A percentile compares a stretch with the other conserved stretches of the same genome.
phyloP scores from a whole-genome alignment of 1,139 yeast genomes.

The Kluyveromyces sp. region DNA sequence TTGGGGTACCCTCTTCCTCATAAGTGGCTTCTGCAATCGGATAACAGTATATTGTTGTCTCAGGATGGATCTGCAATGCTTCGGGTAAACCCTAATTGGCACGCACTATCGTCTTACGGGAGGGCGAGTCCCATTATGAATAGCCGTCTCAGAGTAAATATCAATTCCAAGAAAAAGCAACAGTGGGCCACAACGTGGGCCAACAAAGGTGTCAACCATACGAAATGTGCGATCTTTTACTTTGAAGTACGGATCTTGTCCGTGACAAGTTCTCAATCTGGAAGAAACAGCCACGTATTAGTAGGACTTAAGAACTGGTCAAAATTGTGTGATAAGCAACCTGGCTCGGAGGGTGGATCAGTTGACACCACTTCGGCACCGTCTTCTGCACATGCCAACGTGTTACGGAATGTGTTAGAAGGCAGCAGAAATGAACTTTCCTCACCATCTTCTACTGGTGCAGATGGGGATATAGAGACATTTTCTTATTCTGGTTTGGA shows the following conservation, averaged over 20 bases:
- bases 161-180: conserved; percentile 23
- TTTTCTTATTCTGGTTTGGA: conserved; percentile 57
- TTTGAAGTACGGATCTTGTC: conserved; percentile 43
- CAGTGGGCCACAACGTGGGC: conserved; percentile 39
- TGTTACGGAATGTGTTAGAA: conserved; percentile 11
- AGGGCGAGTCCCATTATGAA: conserved; percentile 20
- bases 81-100: conserved; percentile 31
- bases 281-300: conserved; percentile 36
- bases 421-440: conserved; percentile 7
- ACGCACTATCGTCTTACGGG: conserved; percentile 31
- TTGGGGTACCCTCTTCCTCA: conserved; percentile 34
- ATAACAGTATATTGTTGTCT: conserved; percentile 30
- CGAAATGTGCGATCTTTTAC: conserved; percentile 46
- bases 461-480: conserved; percentile 30
- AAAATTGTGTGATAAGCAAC: conserved; percentile 9
- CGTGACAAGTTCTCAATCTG: conserved; percentile 34
- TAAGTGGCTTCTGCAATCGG: conserved; percentile 32
- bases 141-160: conserved; percentile 19
- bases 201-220: conserved; percentile 37
- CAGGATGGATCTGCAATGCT: conserved; percentile 28
- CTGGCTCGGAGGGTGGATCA: conserved; percentile 18
- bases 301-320: conserved; percentile 35
- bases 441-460: conserved; percentile 4
- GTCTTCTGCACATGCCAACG: conserved; percentile 9
- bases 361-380: conserved; percentile 8